A percentile compares a stretch with the other conserved stretches of the same genome.
phyloP scores from a whole-genome alignment of 305 asterid species.

The Plantago lanceolata region DNA sequence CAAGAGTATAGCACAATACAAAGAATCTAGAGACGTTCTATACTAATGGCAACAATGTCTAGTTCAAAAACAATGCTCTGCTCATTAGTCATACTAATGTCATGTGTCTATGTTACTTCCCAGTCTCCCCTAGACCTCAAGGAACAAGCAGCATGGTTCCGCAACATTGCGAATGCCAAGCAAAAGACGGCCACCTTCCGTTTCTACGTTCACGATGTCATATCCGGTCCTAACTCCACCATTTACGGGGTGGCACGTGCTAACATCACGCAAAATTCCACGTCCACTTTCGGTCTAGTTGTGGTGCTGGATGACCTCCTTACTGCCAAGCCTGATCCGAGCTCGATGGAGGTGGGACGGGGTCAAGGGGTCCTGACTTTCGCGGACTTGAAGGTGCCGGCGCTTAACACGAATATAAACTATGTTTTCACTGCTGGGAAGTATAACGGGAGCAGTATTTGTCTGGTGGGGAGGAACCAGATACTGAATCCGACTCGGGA shows the following conservation, averaged over 20 bases:
- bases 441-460: slow-evolving; percentile 25
- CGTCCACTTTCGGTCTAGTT: not conserved
- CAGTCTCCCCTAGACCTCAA: slow-evolving; percentile 1
- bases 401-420: slow-evolving; percentile 10
- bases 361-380: not conserved
- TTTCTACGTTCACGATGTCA: slow-evolving; percentile 7
- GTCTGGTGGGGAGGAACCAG: slow-evolving; percentile 20
- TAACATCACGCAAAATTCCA: not conserved
- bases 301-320: slow-evolving; percentile 2
- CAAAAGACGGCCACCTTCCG: not conserved
- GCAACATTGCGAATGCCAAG: not conserved
- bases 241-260: slow-evolving; percentile 3
- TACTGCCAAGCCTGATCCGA: not conserved
- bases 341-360: not conserved
- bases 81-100: not conserved
- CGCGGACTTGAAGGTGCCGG: slow-evolving; percentile 12
- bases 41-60: too few species aligned
- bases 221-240: slow-evolving; percentile 2
- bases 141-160: slow-evolving; percentile 4
- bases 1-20: too few species aligned
- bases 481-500: slow-evolving; percentile 13
- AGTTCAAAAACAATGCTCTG: too few species aligned
- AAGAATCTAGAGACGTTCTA: too few species aligned
- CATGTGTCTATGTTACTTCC: not conserved
- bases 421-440: slow-evolving; percentile 13